Base-by-base conservation (phyloP, 495 filamentous ascomycete genomes). In the Hypoxylon rickii region DNA sequence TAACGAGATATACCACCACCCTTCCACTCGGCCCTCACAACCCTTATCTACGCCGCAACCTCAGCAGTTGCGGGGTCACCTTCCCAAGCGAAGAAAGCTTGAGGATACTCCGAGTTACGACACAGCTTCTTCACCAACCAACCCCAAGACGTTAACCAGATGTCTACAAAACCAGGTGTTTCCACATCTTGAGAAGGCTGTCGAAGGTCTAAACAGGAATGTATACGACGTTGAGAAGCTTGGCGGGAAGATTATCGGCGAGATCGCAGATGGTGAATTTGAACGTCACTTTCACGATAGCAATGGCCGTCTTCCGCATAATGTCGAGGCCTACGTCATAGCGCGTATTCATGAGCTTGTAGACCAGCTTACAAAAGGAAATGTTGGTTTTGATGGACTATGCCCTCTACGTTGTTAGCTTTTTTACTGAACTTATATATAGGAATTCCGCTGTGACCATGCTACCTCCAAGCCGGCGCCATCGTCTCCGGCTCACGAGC, bases 161-260 rank as follows among this genome's bases (percentile, higher is more conserved):
- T 74, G 72, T 29, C 37, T 74, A 2, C 51, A 59, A n/a, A 41
- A 20, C 2, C 72, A 74, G 26, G 70, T 74, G 8, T 72, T 74
- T 17, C 71, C 72, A 2, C 66, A 73, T 21, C 37, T 75, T 11
- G 70, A 74, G 7, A 45, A 39, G 2, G 64, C 58, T 0, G 40
- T 60, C 11, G 37, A 38, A 33, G 10, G 40, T 19, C 55, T 71
- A 0, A 26, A 63, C 15, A 7, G 29, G n/a, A 45, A 43, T 5
- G 12, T 61, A 3, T 71, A 61, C 37, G 47, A 65, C 36, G 29
- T 69, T 2, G 64, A 69, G 31, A 58, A 43, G 19, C 58, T 71
- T 2, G 66, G 66, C 0, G 47, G 45, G 7, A 58, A n/a, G 16
- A 45, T 69, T 10, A 59, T 66, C 19, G 26, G 53, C 8, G 63